Evolutionary conservation across 163 green algal genomes (phyloP), one percentile per base, ranked within the genome.

Genomic region (Volvox carteri): DNA sequence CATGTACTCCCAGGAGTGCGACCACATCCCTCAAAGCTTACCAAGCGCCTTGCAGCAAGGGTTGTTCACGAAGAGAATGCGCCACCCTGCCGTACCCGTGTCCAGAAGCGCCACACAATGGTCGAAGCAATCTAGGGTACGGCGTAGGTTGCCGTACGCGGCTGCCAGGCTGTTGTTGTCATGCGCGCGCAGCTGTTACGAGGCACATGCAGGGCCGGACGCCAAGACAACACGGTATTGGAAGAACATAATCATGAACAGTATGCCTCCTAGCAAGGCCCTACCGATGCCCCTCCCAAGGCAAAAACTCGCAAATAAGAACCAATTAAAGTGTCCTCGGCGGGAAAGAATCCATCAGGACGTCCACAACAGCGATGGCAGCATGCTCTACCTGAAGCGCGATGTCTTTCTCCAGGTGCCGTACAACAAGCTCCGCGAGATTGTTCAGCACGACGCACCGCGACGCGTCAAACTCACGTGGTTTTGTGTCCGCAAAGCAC

Each of bases 81-180:
- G 78, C 91, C 92, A 95, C 52, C 90, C 86, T 2, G 86, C 35
- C 3, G n/a, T 25, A 42, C 81, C 78, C 2, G 76, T 84, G 86
- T 96, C 92, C 62, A 95, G 52, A 19, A 96, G 88, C 19, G 90
- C 48, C 37, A 96, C 88, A 46, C 91, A 93, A 25, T 95, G 86
- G n/a, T 93, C 78, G 42, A 95, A 94, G 85, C 91, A 94, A 35
- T 93, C 89, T 41, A 94, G 50, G 0, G 92, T 84, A 2, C 92
- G 89, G 81, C 92, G 86, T 37, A 93, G 56, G 56, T 91, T 81
- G 70, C 42, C 74, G 54, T 89, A 88, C 0, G 75, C 81, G 21
- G 78, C 65, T 1, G 44, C 46, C 33, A 88, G 60, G 33, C n/a
- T 77, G 37, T 78, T 74, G 80, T 92, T 92, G 76, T 87, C 62